phyloP scores from a whole-genome alignment of 441 rosid species.

The Viola pubescens region DNA sequence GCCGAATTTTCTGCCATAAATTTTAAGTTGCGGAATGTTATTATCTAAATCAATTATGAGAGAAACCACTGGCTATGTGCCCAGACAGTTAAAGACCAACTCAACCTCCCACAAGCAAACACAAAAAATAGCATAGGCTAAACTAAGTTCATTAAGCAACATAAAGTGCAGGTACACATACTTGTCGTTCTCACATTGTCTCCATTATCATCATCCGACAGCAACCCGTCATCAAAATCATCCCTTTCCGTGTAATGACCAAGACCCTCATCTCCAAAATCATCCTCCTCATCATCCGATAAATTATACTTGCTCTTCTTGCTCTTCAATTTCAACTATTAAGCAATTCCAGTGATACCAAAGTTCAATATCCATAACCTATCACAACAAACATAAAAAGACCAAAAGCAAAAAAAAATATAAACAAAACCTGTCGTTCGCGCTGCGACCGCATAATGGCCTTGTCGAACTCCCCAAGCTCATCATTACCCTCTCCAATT shows the following conservation, averaged over 20 bases:
- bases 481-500: conserved; percentile 68
- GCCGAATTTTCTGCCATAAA: conserved; percentile 11
- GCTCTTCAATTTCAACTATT: conserved; percentile 39
- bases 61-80: no score
- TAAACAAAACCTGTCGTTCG: conserved; percentile 52
- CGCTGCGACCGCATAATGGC: conserved; percentile 77
- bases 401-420: neutral
- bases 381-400: conserved; percentile 4
- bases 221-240: conserved; percentile 65
- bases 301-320: conserved; percentile 71
- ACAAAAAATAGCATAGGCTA: neutral
- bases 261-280: conserved; percentile 36
- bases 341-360: neutral
- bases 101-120: no score
- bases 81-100: no score
- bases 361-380: neutral
- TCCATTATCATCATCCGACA: conserved; percentile 54
- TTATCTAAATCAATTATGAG: no score
- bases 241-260: conserved; percentile 42
- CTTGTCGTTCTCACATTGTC: conserved; percentile 37
- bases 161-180: conserved; percentile 22
- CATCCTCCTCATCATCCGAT: conserved; percentile 83
- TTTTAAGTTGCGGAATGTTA: conserved; percentile 17
- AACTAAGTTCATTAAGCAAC: neutral
- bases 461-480: conserved; percentile 70